phyloP scores from a whole-genome alignment of 352 stramenopile genomes.

The Phytopythium oedochilum region DNA sequence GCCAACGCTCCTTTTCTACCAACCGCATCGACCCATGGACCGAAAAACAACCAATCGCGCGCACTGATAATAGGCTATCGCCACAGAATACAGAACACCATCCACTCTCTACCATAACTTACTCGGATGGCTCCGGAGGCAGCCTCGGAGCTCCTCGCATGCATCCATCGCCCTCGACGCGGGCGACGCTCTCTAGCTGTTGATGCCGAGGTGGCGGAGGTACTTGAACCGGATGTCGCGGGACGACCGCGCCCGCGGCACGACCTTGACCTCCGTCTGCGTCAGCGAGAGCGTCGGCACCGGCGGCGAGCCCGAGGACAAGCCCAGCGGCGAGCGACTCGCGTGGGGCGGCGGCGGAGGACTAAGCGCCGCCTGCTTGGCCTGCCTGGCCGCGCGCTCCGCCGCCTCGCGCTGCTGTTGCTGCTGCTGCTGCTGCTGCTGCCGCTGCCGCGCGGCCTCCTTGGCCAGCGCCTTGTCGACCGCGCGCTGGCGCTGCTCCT shows the following conservation, averaged over 20 bases:
- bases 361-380: constrained; percentile 9
- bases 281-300: constrained; percentile 43
- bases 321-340: constrained; percentile 32
- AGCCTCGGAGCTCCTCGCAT: no score
- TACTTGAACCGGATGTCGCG: constrained; percentile 87
- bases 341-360: constrained; percentile 2
- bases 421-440: no score
- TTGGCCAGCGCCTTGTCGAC: constrained; percentile 15
- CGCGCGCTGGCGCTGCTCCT: constrained; percentile 56
- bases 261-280: constrained; percentile 68
- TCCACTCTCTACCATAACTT: neutral
- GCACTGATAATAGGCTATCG: neutral
- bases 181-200: constrained; percentile 35
- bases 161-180: neutral
- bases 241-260: constrained; percentile 61
- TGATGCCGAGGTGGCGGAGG: constrained; percentile 81
- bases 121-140: no score
- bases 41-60: neutral
- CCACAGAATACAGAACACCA: neutral
- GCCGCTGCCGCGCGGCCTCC: neutral
- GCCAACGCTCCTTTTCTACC: neutral
- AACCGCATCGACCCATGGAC: neutral
- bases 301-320: constrained; percentile 6
- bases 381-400: constrained; percentile 11
- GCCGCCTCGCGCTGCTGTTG: constrained; percentile 18